Base-by-base conservation (phyloP, 768 basidiomycete species). In the Tylopilus subfusipes region DNA sequence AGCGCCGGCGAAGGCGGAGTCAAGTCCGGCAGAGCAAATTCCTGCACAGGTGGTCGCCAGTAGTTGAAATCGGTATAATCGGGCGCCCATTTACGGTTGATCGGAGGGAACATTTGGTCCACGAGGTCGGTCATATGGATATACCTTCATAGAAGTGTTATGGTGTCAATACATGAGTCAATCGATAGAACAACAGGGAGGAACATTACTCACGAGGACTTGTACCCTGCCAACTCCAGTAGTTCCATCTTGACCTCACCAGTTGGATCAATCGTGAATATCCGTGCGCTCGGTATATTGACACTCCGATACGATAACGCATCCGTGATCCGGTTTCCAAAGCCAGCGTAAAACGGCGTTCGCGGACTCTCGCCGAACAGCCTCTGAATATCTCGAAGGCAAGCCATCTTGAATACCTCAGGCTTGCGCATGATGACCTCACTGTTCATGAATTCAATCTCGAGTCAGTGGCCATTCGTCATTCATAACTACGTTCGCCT, bases 361-460 rank as follows among this genome's bases (percentile, higher is more conserved):
- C 81, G 77, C 30, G 76, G 72, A 27, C 77, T 77, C 34, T 85
- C 82, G 6, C 90, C 90, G 65, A 98, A 99, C 7, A 98, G 70
- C 21, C 93, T 78, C 60, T 91, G 91, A 50, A 98, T 96, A 72
- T 98, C 97, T 40, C 94, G 82, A 54, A 98, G 74, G 73, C 95
- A 98, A 2, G 96, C 94, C 97, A 99, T 99, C 75, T 99, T 99
- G 82, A 99, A 99, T n/a, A 98, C 82, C 67, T 99, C 97, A 0
- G 97, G 97, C 71, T 98, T 98, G 34, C 95, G 87, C 88, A 98
- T 90, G 65, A 99, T 96, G 16, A 99, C 96, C 73, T 99, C 97
- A 5, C 94, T 97, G 63, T 10, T 51, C 5, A 9, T 39, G 5
- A 1, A 14, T 30, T 27, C 19, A 6, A 9, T 18, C 13, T 14